phyloP scores from a whole-genome alignment of 148 eudicot species.

The Heliosperma pusillum region DNA sequence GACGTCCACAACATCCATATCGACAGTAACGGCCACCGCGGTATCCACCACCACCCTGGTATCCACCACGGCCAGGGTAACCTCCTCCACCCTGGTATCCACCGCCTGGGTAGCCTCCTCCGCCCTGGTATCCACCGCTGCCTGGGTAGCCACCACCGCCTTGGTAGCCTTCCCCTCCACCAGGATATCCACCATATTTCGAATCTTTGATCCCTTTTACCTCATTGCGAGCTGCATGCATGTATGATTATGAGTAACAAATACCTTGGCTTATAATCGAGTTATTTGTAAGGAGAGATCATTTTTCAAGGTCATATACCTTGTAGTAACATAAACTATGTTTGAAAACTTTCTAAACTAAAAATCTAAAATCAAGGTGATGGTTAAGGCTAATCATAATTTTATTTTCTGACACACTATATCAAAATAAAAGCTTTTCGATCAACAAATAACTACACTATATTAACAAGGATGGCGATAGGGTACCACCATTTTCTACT shows the following conservation, averaged over 20 bases:
- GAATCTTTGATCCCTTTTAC: neutral
- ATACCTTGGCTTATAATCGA: neutral
- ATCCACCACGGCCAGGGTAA: neutral
- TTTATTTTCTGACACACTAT: too few species aligned
- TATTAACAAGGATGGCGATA: too few species aligned
- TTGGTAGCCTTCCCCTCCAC: too few species aligned
- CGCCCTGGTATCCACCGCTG: too few species aligned
- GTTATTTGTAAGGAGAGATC: neutral
- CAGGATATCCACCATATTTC: conserved; percentile 1
- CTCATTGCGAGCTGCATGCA: neutral
- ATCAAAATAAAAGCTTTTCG: too few species aligned
- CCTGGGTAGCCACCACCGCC: too few species aligned
- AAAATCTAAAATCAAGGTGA: too few species aligned
- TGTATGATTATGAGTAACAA: neutral
- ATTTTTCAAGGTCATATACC: too few species aligned
- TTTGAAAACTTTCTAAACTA: too few species aligned
- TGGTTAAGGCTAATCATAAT: too few species aligned
- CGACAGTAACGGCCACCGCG: neutral
- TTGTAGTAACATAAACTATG: too few species aligned
- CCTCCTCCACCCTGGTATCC: neutral
- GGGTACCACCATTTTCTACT: too few species aligned
- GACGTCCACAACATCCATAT: neutral
- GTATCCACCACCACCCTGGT: neutral
- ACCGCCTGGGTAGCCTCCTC: neutral
- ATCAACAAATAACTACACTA: neutral